Base-by-base conservation (phyloP, 257 asterid genomes). In the Asclepias syriaca region DNA sequence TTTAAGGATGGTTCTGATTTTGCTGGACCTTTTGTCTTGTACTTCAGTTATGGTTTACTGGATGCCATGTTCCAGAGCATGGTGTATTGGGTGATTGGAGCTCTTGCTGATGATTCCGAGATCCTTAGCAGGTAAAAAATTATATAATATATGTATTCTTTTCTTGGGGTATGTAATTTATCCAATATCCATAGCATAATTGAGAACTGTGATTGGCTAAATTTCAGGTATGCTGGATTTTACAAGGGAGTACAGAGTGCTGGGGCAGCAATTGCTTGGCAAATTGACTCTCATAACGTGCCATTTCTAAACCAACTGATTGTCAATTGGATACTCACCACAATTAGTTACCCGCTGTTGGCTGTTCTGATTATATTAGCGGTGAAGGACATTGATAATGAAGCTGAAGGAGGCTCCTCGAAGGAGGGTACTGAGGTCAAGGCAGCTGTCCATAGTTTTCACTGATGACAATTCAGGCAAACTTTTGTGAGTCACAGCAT, bases 1-100 rank as follows among this genome's bases (percentile, higher is more conserved):
- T 94, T 94, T 79, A 88, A 87, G 85, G 93, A 86, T 67, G 93
- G 97, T 56, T 60, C 81, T 46, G 85, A 70, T 55, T 93, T 83
- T 69, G 97, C 96, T 0, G 97, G 98, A 68, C 96, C 97, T 0
- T 94, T 89, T 43, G 84, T 94, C 48, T 72, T 94, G 84, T 94
- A 94, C 69, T 94, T 94, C 63, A 71, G 95, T 70, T 91, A 91
- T 75, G 97, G 98, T 39, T 81, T 94, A 81, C 94, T 91, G 54
- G 98, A 91, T 80, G 96, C 96, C 49, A 91, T 94, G 97, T 89
- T 83, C 77, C 98, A 94, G 74, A 91, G 96, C 72, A 86, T 91
- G 98, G 96, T 94, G 1, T 94, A 89, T 61, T 91, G 97, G 98
- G 76, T 91, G 0, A 91, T 94, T 27, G 97, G 98, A 58, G 93